phyloP scores from a whole-genome alignment of 257 asterid genomes.

The Nicotiana undulata region DNA sequence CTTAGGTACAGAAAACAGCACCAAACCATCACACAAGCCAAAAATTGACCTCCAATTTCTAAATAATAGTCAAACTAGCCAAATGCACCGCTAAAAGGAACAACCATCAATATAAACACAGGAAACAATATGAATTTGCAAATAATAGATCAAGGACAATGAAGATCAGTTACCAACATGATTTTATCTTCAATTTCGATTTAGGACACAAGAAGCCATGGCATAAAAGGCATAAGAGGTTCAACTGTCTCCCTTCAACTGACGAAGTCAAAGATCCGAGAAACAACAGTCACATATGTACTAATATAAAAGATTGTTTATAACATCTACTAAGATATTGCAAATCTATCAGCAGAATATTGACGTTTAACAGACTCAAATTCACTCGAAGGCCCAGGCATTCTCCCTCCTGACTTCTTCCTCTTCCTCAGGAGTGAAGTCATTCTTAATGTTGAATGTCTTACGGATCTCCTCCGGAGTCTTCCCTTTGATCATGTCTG shows the following conservation, averaged over 20 bases:
- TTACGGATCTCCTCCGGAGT: slow-evolving; percentile 57
- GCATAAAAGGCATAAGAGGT: background rate
- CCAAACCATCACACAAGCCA: background rate
- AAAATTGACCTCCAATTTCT: background rate
- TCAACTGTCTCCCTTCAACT: background rate
- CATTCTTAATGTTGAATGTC: slow-evolving; percentile 49
- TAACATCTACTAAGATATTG: background rate
- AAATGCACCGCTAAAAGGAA: background rate
- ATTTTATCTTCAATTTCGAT: background rate
- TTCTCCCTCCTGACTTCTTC: slow-evolving; percentile 50
- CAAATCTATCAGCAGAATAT: background rate
- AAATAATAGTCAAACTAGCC: background rate
- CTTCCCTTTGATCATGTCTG: slow-evolving; percentile 58
- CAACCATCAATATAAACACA: background rate
- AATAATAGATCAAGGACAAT: background rate
- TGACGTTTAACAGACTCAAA: background rate
- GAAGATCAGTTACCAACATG: background rate
- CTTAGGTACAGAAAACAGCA: background rate
- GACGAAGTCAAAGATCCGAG: background rate
- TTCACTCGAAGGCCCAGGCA: slow-evolving; percentile 59
- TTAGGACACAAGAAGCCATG: background rate
- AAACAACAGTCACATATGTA: background rate
- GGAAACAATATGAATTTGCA: background rate
- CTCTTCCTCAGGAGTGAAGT: slow-evolving; percentile 54
- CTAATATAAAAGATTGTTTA: background rate